Evolutionary conservation across 2,329 filamentous ascomycete genomes (phyloP).

Genomic region (Alternaria arborescens): DNA sequence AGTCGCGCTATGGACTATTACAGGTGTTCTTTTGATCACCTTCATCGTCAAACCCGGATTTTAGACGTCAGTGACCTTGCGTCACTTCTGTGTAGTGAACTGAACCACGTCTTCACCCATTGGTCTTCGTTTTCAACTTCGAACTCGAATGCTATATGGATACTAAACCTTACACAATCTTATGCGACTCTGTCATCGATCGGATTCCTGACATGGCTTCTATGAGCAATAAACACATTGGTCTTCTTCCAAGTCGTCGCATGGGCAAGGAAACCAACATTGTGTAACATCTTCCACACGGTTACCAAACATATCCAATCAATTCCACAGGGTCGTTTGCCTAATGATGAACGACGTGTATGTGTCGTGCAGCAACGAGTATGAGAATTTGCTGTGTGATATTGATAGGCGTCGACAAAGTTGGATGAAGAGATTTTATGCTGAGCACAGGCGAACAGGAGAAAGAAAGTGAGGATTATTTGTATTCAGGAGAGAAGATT

Average conservation of each 20-base stretch:
- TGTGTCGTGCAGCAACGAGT: background rate
- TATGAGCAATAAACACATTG: slow-evolving; percentile 11
- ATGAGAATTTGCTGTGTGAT: background rate
- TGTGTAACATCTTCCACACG: background rate
- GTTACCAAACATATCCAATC: background rate
- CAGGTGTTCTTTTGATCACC: too few species aligned
- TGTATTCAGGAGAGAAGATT: background rate
- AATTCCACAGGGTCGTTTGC: background rate
- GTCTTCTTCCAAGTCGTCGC: slow-evolving; percentile 16
- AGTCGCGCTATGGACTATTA: too few species aligned
- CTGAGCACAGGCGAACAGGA: background rate
- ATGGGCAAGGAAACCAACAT: slow-evolving; percentile 15
- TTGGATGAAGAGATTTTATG: background rate
- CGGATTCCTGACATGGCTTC: too few species aligned
- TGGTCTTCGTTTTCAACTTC: too few species aligned
- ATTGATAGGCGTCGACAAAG: background rate
- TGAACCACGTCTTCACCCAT: background rate
- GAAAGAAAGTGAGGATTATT: background rate
- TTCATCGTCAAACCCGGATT: background rate
- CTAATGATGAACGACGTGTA: background rate
- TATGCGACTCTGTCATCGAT: background rate
- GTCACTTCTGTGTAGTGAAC: background rate
- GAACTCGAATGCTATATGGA: background rate
- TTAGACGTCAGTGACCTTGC: background rate
- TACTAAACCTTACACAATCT: background rate